Evolutionary conservation across 208 protist species (phyloP).

Genomic region (Leishmania turanica): DNA sequence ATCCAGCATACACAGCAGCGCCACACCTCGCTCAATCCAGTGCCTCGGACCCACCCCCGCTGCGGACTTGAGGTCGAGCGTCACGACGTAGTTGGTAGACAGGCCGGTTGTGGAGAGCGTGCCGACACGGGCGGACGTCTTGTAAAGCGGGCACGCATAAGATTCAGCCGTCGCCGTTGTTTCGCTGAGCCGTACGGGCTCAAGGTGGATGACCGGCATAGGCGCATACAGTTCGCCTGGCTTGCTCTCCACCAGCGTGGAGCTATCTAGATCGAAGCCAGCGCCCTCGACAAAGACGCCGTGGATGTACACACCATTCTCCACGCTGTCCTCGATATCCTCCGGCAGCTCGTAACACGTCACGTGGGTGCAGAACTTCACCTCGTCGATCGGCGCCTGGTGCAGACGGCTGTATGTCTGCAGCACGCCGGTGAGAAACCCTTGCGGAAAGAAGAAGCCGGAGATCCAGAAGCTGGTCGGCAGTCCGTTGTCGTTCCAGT

Average conservation of each 20-base stretch:
- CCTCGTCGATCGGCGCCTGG: slow-evolving; percentile 91
- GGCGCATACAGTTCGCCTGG: slow-evolving; percentile 87
- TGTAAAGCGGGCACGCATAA: slow-evolving; percentile 94
- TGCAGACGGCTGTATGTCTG: slow-evolving; percentile 91
- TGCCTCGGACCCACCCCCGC: slow-evolving; percentile 59
- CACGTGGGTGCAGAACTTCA: slow-evolving; percentile 88
- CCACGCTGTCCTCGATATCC: slow-evolving; percentile 60
- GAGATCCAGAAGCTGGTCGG: slow-evolving; percentile 96
- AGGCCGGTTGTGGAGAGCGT: slow-evolving; percentile 91
- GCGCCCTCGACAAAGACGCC: slow-evolving; percentile 93
- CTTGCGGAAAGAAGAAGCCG: slow-evolving; percentile 99
- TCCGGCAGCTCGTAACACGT: slow-evolving; percentile 76
- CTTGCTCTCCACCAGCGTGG: slow-evolving; percentile 72
- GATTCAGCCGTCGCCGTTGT: slow-evolving; percentile 30
- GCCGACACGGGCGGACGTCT: slow-evolving; percentile 91
- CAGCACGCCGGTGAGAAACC: slow-evolving; percentile 93
- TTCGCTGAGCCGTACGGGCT: slow-evolving; percentile 64
- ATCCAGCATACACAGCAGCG: slow-evolving; percentile 94
- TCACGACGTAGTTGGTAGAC: slow-evolving; percentile 93
- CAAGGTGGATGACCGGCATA: slow-evolving; percentile 92
- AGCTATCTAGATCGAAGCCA: slow-evolving; percentile 52
- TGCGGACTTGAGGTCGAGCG: slow-evolving; percentile 73
- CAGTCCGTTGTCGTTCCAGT: slow-evolving; percentile 94
- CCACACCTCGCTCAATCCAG: slow-evolving; percentile 94
- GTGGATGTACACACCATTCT: slow-evolving; percentile 91